Base-by-base conservation (phyloP, 208 protist genomes). In the Leishmania braziliensis region DNA sequence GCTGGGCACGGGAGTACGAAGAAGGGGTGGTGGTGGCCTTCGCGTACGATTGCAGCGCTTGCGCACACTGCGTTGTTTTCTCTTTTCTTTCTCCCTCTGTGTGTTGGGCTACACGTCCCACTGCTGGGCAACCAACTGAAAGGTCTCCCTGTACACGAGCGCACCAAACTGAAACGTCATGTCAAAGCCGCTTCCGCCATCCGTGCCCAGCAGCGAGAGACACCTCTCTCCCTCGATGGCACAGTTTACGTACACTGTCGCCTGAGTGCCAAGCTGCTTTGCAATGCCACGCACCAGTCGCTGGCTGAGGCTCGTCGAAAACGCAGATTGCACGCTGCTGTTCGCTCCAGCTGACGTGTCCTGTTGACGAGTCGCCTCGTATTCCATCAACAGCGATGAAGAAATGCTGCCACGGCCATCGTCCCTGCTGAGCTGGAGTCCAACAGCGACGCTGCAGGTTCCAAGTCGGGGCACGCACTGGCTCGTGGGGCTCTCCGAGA, bases 231-330 rank as follows among this genome's bases (percentile, higher is more conserved):
- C 87, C 12, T 84, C 84, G 18, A 93, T 77, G 3, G 87, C 90
- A 69, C 92, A 95, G 70, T 85, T 83, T 18, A 90, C 92, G 70
- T 90, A 91, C 18, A 93, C 86, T 0, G 84, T 80, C 23, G 88
- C 82, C 53, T 66, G 39, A 2, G 3, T 56, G 0, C 68, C 50
- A 1, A 69, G 71, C 0, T 12, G 51, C 72, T 81, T 73, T 5
- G 63, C 75, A 48, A 92, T 53, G 29, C 84, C 85, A 26, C 82
- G 84, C 20, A 86, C 84, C 3, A 95, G 84, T 18, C 83, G 83
- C 77, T 86, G 84, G 39, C 87, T 71, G 39, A 95, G 89, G 71
- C 82, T 84, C 54, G 80, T 78, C 26, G 91, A 80, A 53, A 95
- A 88, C 39, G 77, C 68, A 9, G 87, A 80, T 75, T 89, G 86